phyloP scores from a whole-genome alignment of 1,284 basidiomycete species.

The Cryptococcus sp. region DNA sequence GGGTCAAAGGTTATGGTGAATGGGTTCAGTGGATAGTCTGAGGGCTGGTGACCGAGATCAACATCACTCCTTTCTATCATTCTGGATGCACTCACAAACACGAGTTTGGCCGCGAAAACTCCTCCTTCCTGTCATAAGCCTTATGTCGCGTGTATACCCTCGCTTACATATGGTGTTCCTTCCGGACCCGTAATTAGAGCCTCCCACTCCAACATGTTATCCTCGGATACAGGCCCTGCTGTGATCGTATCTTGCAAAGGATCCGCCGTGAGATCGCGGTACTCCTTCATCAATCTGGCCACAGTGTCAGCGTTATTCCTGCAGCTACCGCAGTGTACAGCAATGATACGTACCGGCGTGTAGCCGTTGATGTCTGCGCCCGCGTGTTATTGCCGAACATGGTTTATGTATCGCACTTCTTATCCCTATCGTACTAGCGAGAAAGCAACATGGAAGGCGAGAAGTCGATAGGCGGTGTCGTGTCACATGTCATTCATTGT shows the following conservation, averaged over 20 bases:
- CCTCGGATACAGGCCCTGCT: constrained; percentile 83
- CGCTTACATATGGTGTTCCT: constrained; percentile 89
- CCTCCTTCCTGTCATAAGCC: constrained; percentile 76
- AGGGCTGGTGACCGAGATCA: constrained; percentile 60
- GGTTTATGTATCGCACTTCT: constrained; percentile 1
- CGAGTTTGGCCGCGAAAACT: constrained; percentile 88
- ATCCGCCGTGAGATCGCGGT: constrained; percentile 75
- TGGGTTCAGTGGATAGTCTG: constrained; percentile 90
- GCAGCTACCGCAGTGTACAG: too few relatives aligned
- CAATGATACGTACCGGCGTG: constrained; percentile 33
- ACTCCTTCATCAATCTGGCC: constrained; percentile 83
- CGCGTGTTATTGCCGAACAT: constrained; percentile 46
- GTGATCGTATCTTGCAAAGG: constrained; percentile 75
- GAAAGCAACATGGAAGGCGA: background rate
- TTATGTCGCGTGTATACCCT: too few relatives aligned
- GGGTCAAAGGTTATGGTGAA: constrained; percentile 99
- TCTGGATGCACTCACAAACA: constrained; percentile 67
- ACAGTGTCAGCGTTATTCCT: constrained; percentile 4
- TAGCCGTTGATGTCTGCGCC: constrained; percentile 49
- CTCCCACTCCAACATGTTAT: constrained; percentile 98
- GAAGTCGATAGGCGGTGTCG: background rate
- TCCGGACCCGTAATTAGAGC: constrained; percentile 94
- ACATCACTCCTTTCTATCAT: background rate
- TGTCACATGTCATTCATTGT: constrained; percentile 1
- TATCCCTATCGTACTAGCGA: too few relatives aligned